Conservation (phyloP, 2,329 filamentous ascomycete species). For the Penicillium olsonii region DNA sequence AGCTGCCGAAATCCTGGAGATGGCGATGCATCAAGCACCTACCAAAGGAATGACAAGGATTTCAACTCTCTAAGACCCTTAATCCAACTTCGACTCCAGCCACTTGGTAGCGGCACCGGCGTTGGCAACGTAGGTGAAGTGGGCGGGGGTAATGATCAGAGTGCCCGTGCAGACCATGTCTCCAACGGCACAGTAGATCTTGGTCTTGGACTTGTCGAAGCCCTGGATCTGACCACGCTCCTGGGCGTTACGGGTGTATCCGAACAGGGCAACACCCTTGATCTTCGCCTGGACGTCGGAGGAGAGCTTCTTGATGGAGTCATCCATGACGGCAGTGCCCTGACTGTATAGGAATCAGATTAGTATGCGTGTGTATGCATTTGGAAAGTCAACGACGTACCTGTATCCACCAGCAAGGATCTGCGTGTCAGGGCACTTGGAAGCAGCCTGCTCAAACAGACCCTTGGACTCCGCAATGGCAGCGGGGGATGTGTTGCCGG, state of each 20-base stretch:
- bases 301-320: conserved; percentile 34
- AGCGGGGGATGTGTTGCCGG: conserved; percentile 37
- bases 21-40: neutral
- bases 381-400: conserved; percentile 14
- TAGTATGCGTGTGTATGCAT: neutral
- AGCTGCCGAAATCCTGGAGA: neutral
- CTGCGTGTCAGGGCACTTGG: conserved; percentile 29
- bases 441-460: conserved; percentile 32
- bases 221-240: conserved; percentile 41
- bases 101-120: conserved; percentile 31
- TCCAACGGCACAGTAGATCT: conserved; percentile 40
- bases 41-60: neutral
- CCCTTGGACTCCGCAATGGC: conserved; percentile 44
- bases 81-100: conserved; percentile 25
- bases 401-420: conserved; percentile 32
- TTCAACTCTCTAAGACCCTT: neutral
- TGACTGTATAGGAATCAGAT: conserved; percentile 25
- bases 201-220: conserved; percentile 43
- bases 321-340: conserved; percentile 48
- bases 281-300: conserved; percentile 27
- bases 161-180: conserved; percentile 54
- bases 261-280: conserved; percentile 44
- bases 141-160: conserved; percentile 42
- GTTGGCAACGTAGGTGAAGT: conserved; percentile 41
- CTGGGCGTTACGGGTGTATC: conserved; percentile 43